Conservation (phyloP, 2,329 filamentous ascomycete species). For the Magnaporthiopsis rhizophila region DNA sequence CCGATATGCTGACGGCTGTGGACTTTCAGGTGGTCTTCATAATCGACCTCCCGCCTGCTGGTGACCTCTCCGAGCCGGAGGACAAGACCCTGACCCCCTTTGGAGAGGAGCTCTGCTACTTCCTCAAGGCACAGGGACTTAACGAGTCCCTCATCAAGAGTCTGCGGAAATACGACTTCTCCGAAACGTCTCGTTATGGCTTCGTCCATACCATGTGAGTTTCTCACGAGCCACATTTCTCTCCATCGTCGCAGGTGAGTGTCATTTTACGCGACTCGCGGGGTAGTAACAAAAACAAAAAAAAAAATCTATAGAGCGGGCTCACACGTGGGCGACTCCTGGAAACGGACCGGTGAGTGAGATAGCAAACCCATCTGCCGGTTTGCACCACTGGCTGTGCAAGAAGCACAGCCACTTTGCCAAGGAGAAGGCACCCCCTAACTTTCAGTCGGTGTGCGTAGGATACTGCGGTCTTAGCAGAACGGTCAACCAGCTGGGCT, state of each 20-base stretch:
- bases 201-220: constrained; percentile 81
- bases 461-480: constrained; percentile 69
- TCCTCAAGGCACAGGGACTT: constrained; percentile 59
- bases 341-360: constrained; percentile 32
- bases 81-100: constrained; percentile 43
- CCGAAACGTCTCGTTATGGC: constrained; percentile 58
- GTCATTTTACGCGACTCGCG: constrained; percentile 10
- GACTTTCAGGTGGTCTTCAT: constrained; percentile 67
- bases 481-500: constrained; percentile 55
- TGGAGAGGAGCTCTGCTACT: constrained; percentile 61
- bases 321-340: constrained; percentile 40
- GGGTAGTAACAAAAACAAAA: not conserved
- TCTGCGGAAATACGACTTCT: constrained; percentile 74
- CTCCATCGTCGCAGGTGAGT: constrained; percentile 9
- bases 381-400: not conserved
- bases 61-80: constrained; percentile 12
- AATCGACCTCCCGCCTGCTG: constrained; percentile 71
- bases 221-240: constrained; percentile 8
- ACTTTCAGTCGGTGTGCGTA: constrained; percentile 16
- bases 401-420: not conserved
- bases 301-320: constrained; percentile 37
- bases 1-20: constrained; percentile 2
- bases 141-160: constrained; percentile 58
- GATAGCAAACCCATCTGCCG: constrained; percentile 9
- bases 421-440: not conserved